phyloP scores from a whole-genome alignment of 345 rosid genomes.

The Durio zibethinus region DNA sequence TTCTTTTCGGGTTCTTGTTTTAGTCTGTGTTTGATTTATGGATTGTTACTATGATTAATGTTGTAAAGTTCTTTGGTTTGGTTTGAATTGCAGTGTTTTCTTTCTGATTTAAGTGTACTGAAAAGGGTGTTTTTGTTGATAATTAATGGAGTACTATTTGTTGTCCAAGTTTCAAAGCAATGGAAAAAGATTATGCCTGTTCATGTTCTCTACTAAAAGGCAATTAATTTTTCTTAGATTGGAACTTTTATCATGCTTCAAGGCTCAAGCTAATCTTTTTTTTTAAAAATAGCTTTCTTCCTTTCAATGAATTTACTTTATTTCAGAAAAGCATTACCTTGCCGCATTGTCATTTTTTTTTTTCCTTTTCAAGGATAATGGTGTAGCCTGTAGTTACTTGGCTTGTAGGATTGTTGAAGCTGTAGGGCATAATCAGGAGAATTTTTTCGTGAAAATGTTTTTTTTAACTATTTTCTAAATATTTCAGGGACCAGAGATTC shows the following conservation, averaged over 20 bases:
- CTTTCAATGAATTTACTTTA: neutral
- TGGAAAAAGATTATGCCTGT: too few relatives aligned
- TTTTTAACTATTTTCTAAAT: neutral
- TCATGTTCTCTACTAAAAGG: too few relatives aligned
- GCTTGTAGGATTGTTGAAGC: neutral
- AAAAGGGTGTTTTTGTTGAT: neutral
- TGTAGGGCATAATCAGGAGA: neutral
- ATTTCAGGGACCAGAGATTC: constrained; percentile 35
- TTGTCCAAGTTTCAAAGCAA: neutral
- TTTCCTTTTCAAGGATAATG: neutral
- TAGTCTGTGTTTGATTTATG: neutral
- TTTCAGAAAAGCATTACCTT: neutral
- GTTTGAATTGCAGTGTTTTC: neutral
- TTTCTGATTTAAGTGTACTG: neutral
- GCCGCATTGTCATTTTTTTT: neutral
- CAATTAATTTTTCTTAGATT: too few relatives aligned
- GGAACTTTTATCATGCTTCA: neutral
- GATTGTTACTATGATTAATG: neutral
- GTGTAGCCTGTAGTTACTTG: neutral
- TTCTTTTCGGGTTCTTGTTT: neutral
- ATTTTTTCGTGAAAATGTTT: neutral
- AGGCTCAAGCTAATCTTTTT: neutral
- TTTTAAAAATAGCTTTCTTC: neutral
- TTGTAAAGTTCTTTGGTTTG: neutral
- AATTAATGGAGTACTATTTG: too few relatives aligned